These are phyloP conservation scores for Pleurotus djamor DNA, from an alignment of 768 basidiomycete genomes.

Conservation along the genomic window DNA sequence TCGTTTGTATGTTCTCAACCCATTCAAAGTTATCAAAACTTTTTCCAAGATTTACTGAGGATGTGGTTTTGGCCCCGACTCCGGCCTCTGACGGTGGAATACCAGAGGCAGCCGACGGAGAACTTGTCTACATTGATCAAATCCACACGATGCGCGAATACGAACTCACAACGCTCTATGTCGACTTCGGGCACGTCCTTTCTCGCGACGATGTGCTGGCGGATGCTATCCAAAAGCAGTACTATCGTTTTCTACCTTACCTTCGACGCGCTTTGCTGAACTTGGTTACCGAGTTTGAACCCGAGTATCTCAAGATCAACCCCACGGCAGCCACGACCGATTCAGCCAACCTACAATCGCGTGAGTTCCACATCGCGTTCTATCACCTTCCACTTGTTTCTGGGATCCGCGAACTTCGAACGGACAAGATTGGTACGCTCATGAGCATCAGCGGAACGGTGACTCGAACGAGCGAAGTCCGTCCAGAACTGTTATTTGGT, in stretches of 20 bases:
- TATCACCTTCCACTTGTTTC: slow-evolving; percentile 93
- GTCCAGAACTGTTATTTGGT: slow-evolving; percentile 91
- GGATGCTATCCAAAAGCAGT: slow-evolving; percentile 90
- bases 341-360: slow-evolving; percentile 83
- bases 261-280: slow-evolving; percentile 89
- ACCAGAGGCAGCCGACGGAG: slow-evolving; percentile 53
- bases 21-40: slow-evolving; percentile 10
- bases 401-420: slow-evolving; percentile 90
- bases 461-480: slow-evolving; percentile 94
- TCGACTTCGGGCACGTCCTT: slow-evolving; percentile 91
- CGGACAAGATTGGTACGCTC: slow-evolving; percentile 91
- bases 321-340: slow-evolving; percentile 85
- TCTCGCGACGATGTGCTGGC: slow-evolving; percentile 92
- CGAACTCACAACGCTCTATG: slow-evolving; percentile 92
- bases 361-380: slow-evolving; percentile 95
- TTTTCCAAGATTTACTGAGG: slow-evolving; percentile 75
- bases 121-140: slow-evolving; percentile 86
- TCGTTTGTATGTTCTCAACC: background rate
- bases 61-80: slow-evolving; percentile 74
- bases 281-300: slow-evolving; percentile 86
- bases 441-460: slow-evolving; percentile 97
- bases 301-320: slow-evolving; percentile 94
- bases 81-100: slow-evolving; percentile 72
- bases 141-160: slow-evolving; percentile 95
- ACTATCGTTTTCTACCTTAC: slow-evolving; percentile 96